Percentiles rank a stretch among this genome's conserved stretches.
These are phyloP conservation scores for Sugiyamaella mastotermitis DNA, from an alignment of 805 yeast species.

Conservation along the genomic window DNA sequence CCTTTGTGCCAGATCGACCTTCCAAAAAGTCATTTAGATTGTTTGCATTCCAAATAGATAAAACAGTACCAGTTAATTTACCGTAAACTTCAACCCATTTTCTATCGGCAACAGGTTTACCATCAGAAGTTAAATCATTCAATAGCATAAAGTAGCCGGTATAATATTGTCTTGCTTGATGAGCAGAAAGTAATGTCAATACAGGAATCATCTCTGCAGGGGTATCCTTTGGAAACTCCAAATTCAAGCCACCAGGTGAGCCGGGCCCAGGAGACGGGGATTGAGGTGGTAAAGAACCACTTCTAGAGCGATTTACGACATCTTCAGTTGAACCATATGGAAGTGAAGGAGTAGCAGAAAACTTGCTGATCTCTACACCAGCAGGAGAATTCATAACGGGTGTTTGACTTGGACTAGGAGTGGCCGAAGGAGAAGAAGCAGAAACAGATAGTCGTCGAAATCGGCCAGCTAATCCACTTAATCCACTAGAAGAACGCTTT, in stretches of 20 bases:
- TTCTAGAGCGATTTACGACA: neutral
- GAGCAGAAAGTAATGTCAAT: constrained; percentile 63
- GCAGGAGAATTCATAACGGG: constrained; percentile 13
- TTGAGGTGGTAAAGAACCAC: neutral
- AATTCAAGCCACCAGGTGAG: neutral
- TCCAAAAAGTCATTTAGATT: constrained; percentile 47
- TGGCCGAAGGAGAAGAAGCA: constrained; percentile 2
- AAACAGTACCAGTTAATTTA: constrained; percentile 80
- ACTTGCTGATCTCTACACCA: constrained; percentile 11
- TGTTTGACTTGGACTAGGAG: constrained; percentile 7
- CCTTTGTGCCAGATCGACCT: constrained; percentile 45
- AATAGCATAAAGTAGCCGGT: constrained; percentile 45
- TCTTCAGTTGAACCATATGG: neutral
- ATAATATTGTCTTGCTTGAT: constrained; percentile 58
- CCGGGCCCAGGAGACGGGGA: constrained; percentile 1
- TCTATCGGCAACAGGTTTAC: constrained; percentile 69
- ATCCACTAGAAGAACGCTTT: neutral
- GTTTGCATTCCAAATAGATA: constrained; percentile 80
- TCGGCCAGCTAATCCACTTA: constrained; percentile 2
- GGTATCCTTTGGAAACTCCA: constrained; percentile 27
- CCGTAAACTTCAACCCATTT: constrained; percentile 93
- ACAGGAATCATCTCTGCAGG: constrained; percentile 70
- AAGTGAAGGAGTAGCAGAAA: constrained; percentile 5
- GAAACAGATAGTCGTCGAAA: constrained; percentile 7
- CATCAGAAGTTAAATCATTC: constrained; percentile 47